Conservation (phyloP, 139 green algal species). For the Closterium sp. region DNA sequence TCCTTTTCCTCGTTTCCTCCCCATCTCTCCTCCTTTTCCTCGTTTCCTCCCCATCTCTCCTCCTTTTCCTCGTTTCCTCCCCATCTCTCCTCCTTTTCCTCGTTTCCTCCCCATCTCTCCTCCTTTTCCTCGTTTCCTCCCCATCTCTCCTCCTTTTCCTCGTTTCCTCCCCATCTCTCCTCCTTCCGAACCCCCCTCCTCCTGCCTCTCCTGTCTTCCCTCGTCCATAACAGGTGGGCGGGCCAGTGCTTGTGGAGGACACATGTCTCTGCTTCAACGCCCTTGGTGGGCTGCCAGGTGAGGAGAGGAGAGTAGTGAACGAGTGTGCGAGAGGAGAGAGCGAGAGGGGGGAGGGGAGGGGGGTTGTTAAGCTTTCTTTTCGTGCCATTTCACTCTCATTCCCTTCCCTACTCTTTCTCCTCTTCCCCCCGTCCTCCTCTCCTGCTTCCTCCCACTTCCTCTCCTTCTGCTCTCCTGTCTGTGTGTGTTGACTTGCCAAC, state of each 20-base stretch:
- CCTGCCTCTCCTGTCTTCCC: conserved; percentile 27
- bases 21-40: no score
- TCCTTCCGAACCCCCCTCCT: no score
- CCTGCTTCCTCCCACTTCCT: not conserved
- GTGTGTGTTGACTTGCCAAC: not conserved
- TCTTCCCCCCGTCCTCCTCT: not conserved
- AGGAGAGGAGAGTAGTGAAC: not conserved
- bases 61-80: no score
- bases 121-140: no score
- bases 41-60: no score
- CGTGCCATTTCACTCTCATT: not conserved
- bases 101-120: no score
- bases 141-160: no score
- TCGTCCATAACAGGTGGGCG: conserved; percentile 57
- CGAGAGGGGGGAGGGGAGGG: not conserved
- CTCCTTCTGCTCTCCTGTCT: not conserved
- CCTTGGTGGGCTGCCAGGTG: conserved; percentile 77
- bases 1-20: no score
- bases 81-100: no score
- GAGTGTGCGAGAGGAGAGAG: not conserved
- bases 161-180: no score
- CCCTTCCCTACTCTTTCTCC: not conserved
- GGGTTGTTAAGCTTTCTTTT: not conserved
- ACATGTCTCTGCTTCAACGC: conserved; percentile 97
- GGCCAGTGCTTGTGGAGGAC: conserved; percentile 94